Evolutionary conservation across 176 grass and related monocot genomes (phyloP).

Genomic region (Oryza meyeriana): DNA sequence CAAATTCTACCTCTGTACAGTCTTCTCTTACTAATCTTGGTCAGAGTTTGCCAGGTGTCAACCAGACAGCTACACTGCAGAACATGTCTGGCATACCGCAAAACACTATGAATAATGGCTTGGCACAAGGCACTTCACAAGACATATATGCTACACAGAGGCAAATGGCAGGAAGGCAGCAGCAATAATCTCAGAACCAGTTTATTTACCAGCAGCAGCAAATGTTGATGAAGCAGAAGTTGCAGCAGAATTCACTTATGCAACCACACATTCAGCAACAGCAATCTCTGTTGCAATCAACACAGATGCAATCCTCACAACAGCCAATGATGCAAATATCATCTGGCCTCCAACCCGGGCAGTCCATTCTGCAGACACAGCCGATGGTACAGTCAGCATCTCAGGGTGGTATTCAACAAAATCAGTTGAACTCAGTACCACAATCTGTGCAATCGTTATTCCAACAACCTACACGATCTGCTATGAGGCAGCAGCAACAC

Average conservation of each 20-base stretch:
- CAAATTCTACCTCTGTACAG: slow-evolving; percentile 57
- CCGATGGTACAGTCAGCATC: slow-evolving; percentile 55
- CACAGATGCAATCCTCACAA: slow-evolving; percentile 68
- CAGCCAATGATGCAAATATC: slow-evolving; percentile 74
- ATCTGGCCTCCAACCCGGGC: slow-evolving; percentile 58
- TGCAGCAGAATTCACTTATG: slow-evolving; percentile 54
- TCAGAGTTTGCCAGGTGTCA: slow-evolving; percentile 45
- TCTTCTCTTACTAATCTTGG: slow-evolving; percentile 38
- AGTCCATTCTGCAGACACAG: slow-evolving; percentile 61
- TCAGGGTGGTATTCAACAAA: slow-evolving; percentile 61
- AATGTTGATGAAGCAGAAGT: slow-evolving; percentile 56
- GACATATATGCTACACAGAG: slow-evolving; percentile 80
- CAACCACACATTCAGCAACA: slow-evolving; percentile 74
- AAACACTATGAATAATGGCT: slow-evolving; percentile 51
- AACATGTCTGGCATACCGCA: slow-evolving; percentile 54
- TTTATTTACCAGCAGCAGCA: slow-evolving; percentile 74
- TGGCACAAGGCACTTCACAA: slow-evolving; percentile 44
- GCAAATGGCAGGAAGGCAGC: slow-evolving; percentile 66
- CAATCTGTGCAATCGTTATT: slow-evolving; percentile 68
- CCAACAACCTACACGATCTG: slow-evolving; percentile 68
- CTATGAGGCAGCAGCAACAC: slow-evolving; percentile 73
- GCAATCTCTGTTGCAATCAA: slow-evolving; percentile 72
- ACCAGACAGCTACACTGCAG: slow-evolving; percentile 57
- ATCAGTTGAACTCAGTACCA: slow-evolving; percentile 66
- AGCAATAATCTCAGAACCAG: slow-evolving; percentile 71